Conservation (phyloP, 192 early-diverging fungal species). For the Pecoramyces ruminantium region DNA sequence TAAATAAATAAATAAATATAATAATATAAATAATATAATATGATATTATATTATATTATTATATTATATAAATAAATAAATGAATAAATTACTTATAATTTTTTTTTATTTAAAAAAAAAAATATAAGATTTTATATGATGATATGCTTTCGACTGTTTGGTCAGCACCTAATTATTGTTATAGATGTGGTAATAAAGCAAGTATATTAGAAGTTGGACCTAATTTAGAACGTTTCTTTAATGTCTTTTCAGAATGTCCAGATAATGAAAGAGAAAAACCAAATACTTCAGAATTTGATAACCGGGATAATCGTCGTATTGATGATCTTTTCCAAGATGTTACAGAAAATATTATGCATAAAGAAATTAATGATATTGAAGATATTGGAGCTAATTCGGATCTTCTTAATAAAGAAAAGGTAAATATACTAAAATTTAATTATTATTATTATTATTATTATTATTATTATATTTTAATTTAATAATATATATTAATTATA, state of each 20-base stretch:
- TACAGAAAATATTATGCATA: neutral
- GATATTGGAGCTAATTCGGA: neutral
- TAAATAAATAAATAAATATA: too few relatives aligned
- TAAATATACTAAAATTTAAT: neutral
- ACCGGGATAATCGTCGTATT: neutral
- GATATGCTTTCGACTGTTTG: constrained; percentile 74
- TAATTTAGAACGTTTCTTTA: constrained; percentile 60
- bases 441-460: too few relatives aligned
- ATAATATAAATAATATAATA: too few relatives aligned
- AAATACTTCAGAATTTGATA: neutral
- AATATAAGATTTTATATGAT: constrained; percentile 56
- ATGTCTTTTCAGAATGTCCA: constrained; percentile 76
- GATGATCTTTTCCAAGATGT: neutral
- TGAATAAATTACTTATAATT: too few relatives aligned
- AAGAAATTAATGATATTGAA: neutral
- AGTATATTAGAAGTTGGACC: constrained; percentile 64
- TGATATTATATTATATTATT: too few relatives aligned
- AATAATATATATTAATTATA: too few relatives aligned
- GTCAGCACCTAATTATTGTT: constrained; percentile 70
- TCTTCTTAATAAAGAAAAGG: neutral
- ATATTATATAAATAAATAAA: too few relatives aligned
- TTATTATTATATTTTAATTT: too few relatives aligned
- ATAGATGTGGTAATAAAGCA: constrained; percentile 71
- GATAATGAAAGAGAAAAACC: constrained; percentile 42
- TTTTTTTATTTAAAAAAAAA: constrained; percentile 1